Evolutionary conservation across 805 yeast species (phyloP).

Genomic region (Sugiyamaella smithiae): DNA sequence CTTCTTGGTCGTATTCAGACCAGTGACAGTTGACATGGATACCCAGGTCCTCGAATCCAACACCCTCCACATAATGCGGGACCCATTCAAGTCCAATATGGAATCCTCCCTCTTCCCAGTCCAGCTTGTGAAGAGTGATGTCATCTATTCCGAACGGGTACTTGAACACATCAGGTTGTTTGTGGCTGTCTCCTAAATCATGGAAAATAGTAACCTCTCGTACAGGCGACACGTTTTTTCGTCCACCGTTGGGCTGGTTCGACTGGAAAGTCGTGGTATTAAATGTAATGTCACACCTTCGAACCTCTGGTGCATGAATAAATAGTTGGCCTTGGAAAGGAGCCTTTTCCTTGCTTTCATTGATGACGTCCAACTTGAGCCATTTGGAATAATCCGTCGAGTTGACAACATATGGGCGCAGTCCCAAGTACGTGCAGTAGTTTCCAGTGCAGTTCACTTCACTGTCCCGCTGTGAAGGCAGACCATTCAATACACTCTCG

Average conservation of each 20-base stretch:
- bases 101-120: slow-evolving; percentile 52
- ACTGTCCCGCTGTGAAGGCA: slow-evolving; percentile 58
- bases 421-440: slow-evolving; percentile 51
- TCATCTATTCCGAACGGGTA: slow-evolving; percentile 61
- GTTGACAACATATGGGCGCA: slow-evolving; percentile 47
- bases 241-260: slow-evolving; percentile 26
- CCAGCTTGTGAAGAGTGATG: slow-evolving; percentile 60
- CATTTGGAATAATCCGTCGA: slow-evolving; percentile 42
- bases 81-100: slow-evolving; percentile 75
- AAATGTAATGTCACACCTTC: slow-evolving; percentile 63
- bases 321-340: slow-evolving; percentile 54
- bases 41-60: slow-evolving; percentile 31
- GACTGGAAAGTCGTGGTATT: slow-evolving; percentile 45
- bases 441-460: slow-evolving; percentile 28
- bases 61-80: slow-evolving; percentile 51
- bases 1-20: slow-evolving; percentile 63
- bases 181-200: background rate
- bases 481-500: slow-evolving; percentile 47
- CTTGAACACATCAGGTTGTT: slow-evolving; percentile 43
- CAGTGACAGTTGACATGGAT: slow-evolving; percentile 67
- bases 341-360: slow-evolving; percentile 35
- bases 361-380: slow-evolving; percentile 49
- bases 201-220: slow-evolving; percentile 53
- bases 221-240: slow-evolving; percentile 52
- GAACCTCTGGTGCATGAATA: slow-evolving; percentile 56